Evolutionary conservation across 1,284 basidiomycete genomes (phyloP).

Genomic region (Cryptococcus maquisensis): DNA sequence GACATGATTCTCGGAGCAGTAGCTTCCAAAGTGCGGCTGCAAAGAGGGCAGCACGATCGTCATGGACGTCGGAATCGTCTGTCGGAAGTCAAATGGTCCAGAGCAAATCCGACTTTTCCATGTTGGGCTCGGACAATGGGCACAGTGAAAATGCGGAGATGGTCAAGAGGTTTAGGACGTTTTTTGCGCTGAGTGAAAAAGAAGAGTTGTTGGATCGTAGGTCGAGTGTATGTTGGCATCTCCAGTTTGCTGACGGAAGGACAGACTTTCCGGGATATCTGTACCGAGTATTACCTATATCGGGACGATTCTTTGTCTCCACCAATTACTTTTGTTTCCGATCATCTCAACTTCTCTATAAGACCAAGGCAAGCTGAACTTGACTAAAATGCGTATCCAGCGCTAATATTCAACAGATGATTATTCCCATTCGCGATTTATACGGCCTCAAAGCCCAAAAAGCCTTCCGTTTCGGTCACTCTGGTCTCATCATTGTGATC

Average conservation of each 20-base stretch:
- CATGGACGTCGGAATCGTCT: conserved; percentile 19
- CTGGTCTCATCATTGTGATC: conserved; percentile 83
- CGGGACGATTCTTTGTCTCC: conserved; percentile 79
- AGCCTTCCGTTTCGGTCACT: conserved; percentile 81
- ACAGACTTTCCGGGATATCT: conserved; percentile 83
- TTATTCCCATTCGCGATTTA: conserved; percentile 83
- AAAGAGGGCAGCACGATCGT: conserved; percentile 10
- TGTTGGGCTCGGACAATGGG: conserved; percentile 49
- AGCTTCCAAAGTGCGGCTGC: no score
- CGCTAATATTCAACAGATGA: conserved; percentile 63
- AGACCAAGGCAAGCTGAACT: conserved; percentile 62
- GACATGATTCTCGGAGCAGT: background rate
- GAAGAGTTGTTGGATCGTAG: conserved; percentile 79
- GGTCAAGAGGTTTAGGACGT: conserved; percentile 58
- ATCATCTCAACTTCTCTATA: conserved; percentile 69
- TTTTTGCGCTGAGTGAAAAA: conserved; percentile 80
- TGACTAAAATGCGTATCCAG: no score
- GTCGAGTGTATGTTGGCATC: conserved; percentile 40
- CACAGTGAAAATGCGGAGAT: conserved; percentile 33
- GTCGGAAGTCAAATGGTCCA: conserved; percentile 17
- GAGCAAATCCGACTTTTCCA: conserved; percentile 57
- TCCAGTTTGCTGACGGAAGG: background rate
- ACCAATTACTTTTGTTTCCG: conserved; percentile 86
- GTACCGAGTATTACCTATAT: conserved; percentile 77
- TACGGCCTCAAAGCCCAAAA: conserved; percentile 77